These are phyloP conservation scores for Talaromyces sp. DNA, from an alignment of 2,329 filamentous ascomycete species.

Conservation along the genomic window DNA sequence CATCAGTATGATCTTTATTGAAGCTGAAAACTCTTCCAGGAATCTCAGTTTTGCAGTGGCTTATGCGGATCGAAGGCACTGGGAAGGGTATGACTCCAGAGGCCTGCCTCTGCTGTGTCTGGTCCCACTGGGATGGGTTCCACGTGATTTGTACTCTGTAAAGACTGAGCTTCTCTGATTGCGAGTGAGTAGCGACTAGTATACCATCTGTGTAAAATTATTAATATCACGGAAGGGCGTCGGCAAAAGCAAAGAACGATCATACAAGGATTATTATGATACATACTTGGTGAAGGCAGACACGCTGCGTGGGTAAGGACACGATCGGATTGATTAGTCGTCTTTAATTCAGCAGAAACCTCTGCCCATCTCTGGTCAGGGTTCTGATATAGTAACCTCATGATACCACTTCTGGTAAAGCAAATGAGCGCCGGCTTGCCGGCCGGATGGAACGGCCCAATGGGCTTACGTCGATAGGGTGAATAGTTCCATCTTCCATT, in stretches of 20 bases:
- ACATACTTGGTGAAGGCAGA: slow-evolving; percentile 66
- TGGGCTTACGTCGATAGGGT: slow-evolving; percentile 60
- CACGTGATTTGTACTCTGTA: slow-evolving; percentile 72
- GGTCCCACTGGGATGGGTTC: slow-evolving; percentile 56
- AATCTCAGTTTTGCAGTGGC: slow-evolving; percentile 37
- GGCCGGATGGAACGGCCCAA: slow-evolving; percentile 65
- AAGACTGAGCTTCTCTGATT: slow-evolving; percentile 67
- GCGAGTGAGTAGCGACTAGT: slow-evolving; percentile 41
- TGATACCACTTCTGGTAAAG: slow-evolving; percentile 67
- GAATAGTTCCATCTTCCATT: slow-evolving; percentile 66
- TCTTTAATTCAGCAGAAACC: slow-evolving; percentile 68
- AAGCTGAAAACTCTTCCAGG: slow-evolving; percentile 31
- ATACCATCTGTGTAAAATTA: slow-evolving; percentile 28
- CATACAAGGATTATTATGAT: slow-evolving; percentile 11
- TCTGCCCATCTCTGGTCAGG: slow-evolving; percentile 69
- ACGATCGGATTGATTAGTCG: slow-evolving; percentile 66
- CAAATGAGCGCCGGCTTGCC: slow-evolving; percentile 71
- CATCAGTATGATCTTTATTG: slow-evolving; percentile 25
- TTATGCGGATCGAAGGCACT: slow-evolving; percentile 36
- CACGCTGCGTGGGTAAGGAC: slow-evolving; percentile 76
- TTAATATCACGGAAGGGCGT: background rate
- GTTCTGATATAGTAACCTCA: slow-evolving; percentile 75
- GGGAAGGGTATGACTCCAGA: slow-evolving; percentile 28
- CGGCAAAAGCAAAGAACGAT: background rate
- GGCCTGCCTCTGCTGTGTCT: slow-evolving; percentile 29